Evolutionary conservation across 2,329 filamentous ascomycete genomes (phyloP).

Genomic region (Trichothecium sympodiale): DNA sequence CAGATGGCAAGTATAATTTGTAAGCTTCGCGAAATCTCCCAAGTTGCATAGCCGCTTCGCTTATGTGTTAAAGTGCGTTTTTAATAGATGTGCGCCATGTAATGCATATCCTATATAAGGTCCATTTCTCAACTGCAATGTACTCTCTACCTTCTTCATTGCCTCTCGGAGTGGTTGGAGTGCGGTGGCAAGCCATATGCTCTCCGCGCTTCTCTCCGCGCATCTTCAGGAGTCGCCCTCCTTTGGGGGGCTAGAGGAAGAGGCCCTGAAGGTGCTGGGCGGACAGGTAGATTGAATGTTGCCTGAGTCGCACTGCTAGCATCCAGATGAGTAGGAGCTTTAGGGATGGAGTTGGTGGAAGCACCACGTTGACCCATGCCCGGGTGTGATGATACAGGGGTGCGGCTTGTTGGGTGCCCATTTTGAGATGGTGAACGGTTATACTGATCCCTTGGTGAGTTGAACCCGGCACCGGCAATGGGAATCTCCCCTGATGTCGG

Average conservation of each 20-base stretch:
- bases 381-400: constrained; percentile 29
- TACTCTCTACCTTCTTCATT: background rate
- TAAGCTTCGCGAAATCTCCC: too few relatives aligned
- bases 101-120: constrained; percentile 13
- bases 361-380: constrained; percentile 40
- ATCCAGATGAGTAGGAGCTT: constrained; percentile 14
- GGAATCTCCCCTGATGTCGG: constrained; percentile 66
- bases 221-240: constrained; percentile 44
- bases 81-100: constrained; percentile 17
- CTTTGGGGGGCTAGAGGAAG: constrained; percentile 50
- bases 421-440: constrained; percentile 42
- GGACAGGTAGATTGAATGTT: constrained; percentile 53
- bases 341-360: constrained; percentile 42
- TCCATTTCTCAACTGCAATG: background rate
- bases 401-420: constrained; percentile 31
- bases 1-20: too few relatives aligned
- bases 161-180: constrained; percentile 7
- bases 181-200: constrained; percentile 38
- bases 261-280: constrained; percentile 46
- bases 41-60: too few relatives aligned
- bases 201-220: constrained; percentile 38
- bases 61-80: too few relatives aligned
- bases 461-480: constrained; percentile 44
- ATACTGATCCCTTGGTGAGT: constrained; percentile 41
- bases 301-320: constrained; percentile 8